Base-by-base conservation (phyloP, 192 early-diverging fungal species). In the Backusella morwellensis region DNA sequence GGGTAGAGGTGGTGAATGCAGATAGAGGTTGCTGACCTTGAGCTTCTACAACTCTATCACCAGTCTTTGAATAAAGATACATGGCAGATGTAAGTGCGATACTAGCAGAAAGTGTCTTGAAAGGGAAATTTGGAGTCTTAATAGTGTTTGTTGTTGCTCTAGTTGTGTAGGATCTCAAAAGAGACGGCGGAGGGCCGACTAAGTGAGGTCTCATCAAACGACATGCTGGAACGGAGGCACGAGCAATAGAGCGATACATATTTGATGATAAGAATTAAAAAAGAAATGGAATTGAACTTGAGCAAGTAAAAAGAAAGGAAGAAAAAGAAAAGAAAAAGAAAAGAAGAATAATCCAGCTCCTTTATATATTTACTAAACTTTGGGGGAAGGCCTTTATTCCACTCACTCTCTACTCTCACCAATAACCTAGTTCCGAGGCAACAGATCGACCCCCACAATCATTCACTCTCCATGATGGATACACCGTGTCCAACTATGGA, bases 1-100 rank as follows among this genome's bases (percentile, higher is more conserved):
- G 56, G 21, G 72, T 21, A 34, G 75, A 72, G 2, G 63, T 29
- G n/a, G 40, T 41, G n/a, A 75, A 38, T 66, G n/a, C n/a, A 40
- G 56, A 34, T 63, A 19, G 8, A 40, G 59, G 66, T 34, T 40
- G 23, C 3, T 15, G 29, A 21, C 19, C 32, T 29, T 50, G 36
- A 4, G 74, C 74, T 67, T 80, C 79, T 17, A 75, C 74, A 72
- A 72, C 32, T n/a, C 67, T 63, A 32, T 19, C 23, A 42, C 42
- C 34, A 12, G 35, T 56, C 26, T 17, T 47, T 70, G 41, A 34
- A 56, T 56, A 77, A 15, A 68, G 40, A 41, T 35, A 75, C 17
- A 66, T 32, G 15, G 47, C 68, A 23, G 68, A 41, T 38, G 68
- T 77, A 17, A 77, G 36, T 6, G 47, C 67, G 6, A 70, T 42